phyloP scores from a whole-genome alignment of 176 grass and related monocot species.

The Avena sativa region DNA sequence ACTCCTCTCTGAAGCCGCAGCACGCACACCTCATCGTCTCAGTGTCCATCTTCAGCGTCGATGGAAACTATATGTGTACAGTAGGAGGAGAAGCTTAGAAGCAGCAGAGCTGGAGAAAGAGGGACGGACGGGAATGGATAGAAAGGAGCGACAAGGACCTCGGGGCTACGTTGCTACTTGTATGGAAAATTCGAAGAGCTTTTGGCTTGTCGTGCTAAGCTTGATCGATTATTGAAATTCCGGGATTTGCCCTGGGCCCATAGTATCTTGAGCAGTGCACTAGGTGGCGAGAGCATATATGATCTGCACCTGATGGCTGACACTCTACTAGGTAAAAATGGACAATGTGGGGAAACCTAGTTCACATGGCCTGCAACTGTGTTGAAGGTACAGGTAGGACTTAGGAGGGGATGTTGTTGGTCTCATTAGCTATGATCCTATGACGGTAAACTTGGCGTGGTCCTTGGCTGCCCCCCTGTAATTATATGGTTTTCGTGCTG shows the following conservation, averaged over 20 bases:
- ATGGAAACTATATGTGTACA: slow-evolving; percentile 24
- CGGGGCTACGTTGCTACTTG: slow-evolving; percentile 39
- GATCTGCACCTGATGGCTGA: slow-evolving; percentile 33
- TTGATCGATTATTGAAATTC: slow-evolving; percentile 50
- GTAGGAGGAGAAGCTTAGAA: slow-evolving; percentile 14
- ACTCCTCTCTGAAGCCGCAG: slow-evolving; percentile 67
- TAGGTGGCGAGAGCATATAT: slow-evolving; percentile 38
- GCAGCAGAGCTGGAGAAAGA: slow-evolving; percentile 34
- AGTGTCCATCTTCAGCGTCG: slow-evolving; percentile 48
- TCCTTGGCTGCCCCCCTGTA: neutral
- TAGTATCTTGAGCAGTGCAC: slow-evolving; percentile 48
- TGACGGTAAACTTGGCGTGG: slow-evolving; percentile 19
- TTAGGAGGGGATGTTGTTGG: slow-evolving; percentile 20
- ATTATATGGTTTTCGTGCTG: neutral
- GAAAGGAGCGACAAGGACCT: slow-evolving; percentile 30
- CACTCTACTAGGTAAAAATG: slow-evolving; percentile 26
- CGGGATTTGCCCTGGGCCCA: slow-evolving; percentile 47
- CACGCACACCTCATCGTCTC: slow-evolving; percentile 56
- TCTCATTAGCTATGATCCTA: slow-evolving; percentile 40
- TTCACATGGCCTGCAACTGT: slow-evolving; percentile 48
- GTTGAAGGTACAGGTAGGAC: slow-evolving; percentile 10
- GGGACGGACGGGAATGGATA: neutral
- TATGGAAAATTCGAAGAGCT: slow-evolving; percentile 33
- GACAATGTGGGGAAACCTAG: neutral
- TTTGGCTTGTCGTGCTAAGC: slow-evolving; percentile 38